Base-by-base conservation (phyloP, 495 filamentous ascomycete species). In the Trichoderma asperelloides region DNA sequence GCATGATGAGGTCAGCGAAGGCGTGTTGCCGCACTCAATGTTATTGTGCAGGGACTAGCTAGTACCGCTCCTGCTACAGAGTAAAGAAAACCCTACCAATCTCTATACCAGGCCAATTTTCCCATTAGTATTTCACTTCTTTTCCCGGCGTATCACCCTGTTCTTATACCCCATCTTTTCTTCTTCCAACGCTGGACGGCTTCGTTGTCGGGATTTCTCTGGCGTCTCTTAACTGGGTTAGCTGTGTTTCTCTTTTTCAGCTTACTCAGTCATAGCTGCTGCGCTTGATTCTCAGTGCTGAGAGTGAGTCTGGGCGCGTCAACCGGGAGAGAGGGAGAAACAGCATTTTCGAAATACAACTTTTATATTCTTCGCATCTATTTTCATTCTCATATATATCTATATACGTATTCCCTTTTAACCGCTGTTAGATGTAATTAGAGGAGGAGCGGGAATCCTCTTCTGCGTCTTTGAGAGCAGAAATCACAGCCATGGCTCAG, bases 1-100 rank as follows among this genome's bases (percentile, higher is more conserved):
- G 64, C 30, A 68, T 3, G n/a, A 43, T 33, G 66, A 39, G 37
- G 66, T 60, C 55, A 60, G 55, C 55, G 55, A 60, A 27, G 7
- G 25, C 28, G 25, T 57, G 55, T 60, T 60, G 55, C 30, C 25
- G 12, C 55, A 60, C 28, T 23, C 55, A 23, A 60, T 60, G 27
- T 30, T 30, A 13, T 23, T 40, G 27, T 28, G 41, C 41, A 21
- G 4, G 9, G 16, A 2, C 47, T 2, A 16, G 39, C 37, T 13
- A 51, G 47, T 23, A 51, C 18, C n/a, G 23, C 33, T 37, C 9
- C 33, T n/a, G n/a, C n/a, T n/a, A 8, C 33, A 37, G 30, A 33
- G 33, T 8, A 37, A 37, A 4, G 33, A 7, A 37, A 37, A 37
- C n/a, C n/a, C n/a, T n/a, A 37, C 9, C 33, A 4, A 37, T 37